Percentiles rank a stretch among this genome's conserved stretches.
Conservation (phyloP, 345 rosid species). For the Streptanthus diversifolius region DNA sequence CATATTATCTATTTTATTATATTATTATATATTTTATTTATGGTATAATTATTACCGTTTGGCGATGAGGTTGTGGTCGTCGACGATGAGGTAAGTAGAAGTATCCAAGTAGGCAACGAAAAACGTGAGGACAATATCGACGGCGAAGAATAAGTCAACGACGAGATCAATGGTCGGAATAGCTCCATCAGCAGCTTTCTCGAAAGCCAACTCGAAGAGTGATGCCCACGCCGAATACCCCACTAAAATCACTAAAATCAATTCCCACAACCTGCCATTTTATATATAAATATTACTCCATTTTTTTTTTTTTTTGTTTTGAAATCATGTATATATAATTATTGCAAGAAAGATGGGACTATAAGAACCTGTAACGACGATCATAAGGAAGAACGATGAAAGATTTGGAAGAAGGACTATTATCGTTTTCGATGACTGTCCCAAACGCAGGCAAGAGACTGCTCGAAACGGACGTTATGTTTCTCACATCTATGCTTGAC, state of each 20-base stretch:
- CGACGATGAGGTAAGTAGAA: conserved; percentile 71
- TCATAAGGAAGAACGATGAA: conserved; percentile 72
- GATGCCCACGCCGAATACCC: conserved; percentile 94
- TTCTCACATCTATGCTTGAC: conserved; percentile 56
- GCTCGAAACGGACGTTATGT: conserved; percentile 70
- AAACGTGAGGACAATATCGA: conserved; percentile 78
- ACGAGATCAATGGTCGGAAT: conserved; percentile 55
- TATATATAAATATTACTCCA: background rate
- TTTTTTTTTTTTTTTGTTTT: background rate
- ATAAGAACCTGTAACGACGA: conserved; percentile 68
- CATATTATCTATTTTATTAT: background rate
- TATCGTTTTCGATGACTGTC: conserved; percentile 50
- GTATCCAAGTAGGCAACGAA: conserved; percentile 86
- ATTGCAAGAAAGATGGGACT: background rate
- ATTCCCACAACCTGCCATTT: conserved; percentile 67
- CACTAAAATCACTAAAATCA: conserved; percentile 65
- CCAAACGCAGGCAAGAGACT: conserved; percentile 90
- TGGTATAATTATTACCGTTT: conserved; percentile 31
- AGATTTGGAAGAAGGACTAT: conserved; percentile 43
- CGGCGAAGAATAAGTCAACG: conserved; percentile 75
- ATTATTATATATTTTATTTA: background rate
- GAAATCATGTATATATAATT: background rate
- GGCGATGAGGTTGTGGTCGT: conserved; percentile 71
- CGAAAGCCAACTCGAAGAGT: conserved; percentile 75
- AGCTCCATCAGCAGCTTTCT: conserved; percentile 46